A percentile compares a stretch with the other conserved stretches of the same genome.
Evolutionary conservation across 1,284 basidiomycete species (phyloP).

Genomic region (Boletus sp.): DNA sequence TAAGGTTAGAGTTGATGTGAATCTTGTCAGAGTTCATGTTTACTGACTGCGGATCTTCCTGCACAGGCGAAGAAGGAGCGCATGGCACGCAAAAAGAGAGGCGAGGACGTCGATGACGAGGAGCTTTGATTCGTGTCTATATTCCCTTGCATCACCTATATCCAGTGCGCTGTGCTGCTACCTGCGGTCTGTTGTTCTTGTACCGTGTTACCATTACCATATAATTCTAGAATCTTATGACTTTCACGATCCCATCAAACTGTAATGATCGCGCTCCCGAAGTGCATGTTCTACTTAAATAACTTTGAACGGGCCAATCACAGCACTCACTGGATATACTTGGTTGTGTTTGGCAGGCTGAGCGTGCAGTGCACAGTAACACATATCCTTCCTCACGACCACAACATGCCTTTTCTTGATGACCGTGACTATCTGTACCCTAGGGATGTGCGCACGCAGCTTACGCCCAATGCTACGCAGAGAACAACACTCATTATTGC

Average conservation of each 20-base stretch:
- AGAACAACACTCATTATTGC: conserved; percentile 75
- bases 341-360: not conserved
- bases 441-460: conserved; percentile 34
- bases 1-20: conserved; percentile 43
- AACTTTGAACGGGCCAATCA: too few species aligned
- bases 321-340: not conserved
- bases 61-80: conserved; percentile 84
- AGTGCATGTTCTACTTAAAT: too few species aligned
- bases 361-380: conserved; percentile 2
- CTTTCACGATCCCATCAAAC: not conserved
- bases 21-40: conserved; percentile 15
- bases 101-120: conserved; percentile 72
- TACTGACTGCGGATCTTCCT: conserved; percentile 11
- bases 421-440: conserved; percentile 28
- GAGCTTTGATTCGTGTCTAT: conserved; percentile 44
- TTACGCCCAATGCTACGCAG: conserved; percentile 72
- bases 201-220: conserved; percentile 18
- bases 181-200: conserved; percentile 18
- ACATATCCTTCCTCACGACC: conserved; percentile 17
- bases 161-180: conserved; percentile 19
- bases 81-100: conserved; percentile 82
- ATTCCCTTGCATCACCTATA: conserved; percentile 15
- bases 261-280: too few species aligned
- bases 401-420: conserved; percentile 31
- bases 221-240: conserved; percentile 16